Conservation (phyloP, 345 rosid species). For the Salix exigua region DNA sequence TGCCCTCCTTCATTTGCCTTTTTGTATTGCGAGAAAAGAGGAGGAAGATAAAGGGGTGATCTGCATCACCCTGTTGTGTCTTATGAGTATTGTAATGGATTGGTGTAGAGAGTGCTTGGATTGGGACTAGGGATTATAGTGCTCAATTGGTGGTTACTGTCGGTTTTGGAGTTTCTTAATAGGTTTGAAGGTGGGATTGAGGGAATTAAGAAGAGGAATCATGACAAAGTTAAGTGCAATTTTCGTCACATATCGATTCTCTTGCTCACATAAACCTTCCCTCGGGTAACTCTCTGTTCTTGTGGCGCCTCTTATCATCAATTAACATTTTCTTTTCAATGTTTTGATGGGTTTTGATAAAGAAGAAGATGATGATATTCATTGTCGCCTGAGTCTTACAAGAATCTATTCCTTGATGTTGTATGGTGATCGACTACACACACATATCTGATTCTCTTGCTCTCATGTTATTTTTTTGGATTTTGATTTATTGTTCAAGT, state of each 20-base stretch:
- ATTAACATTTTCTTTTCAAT: background rate
- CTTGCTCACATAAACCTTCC: background rate
- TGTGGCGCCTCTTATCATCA: background rate
- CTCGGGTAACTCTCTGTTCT: background rate
- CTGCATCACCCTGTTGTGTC: constrained; percentile 96
- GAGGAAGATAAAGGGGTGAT: constrained; percentile 22
- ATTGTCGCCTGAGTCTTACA: constrained; percentile 25
- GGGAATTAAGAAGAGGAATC: constrained; percentile 83
- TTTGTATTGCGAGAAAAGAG: constrained; percentile 62
- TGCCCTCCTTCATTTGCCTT: constrained; percentile 90
- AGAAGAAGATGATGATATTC: constrained; percentile 9
- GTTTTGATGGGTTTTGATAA: background rate
- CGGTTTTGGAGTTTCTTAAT: constrained; percentile 65
- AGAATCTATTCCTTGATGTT: constrained; percentile 10
- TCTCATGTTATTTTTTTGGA: fast-evolving
- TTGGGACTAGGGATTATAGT: constrained; percentile 91
- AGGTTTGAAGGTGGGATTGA: constrained; percentile 83
- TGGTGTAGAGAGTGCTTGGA: constrained; percentile 92
- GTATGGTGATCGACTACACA: constrained; percentile 13
- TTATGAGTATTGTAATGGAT: constrained; percentile 84
- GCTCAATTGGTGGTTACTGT: constrained; percentile 81
- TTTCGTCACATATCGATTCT: background rate
- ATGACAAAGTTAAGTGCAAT: constrained; percentile 32
- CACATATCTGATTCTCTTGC: constrained; percentile 4
- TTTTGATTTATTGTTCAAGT: background rate